phyloP scores from a whole-genome alignment of 345 rosid species.

The Litchi chinensis region DNA sequence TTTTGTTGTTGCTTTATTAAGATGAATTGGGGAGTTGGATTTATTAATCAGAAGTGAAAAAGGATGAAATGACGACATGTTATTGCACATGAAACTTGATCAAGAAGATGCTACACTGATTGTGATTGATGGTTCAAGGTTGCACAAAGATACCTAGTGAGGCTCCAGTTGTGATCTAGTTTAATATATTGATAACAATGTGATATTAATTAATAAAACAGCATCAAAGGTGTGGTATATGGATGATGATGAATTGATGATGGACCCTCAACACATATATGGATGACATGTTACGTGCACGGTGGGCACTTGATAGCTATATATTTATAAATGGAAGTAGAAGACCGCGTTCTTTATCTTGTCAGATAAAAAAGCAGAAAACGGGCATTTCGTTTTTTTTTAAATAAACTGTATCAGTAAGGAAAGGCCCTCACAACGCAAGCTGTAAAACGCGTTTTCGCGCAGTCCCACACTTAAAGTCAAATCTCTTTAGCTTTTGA shows the following conservation, averaged over 20 bases:
- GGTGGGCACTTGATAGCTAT: too few relatives aligned
- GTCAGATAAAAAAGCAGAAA: too few relatives aligned
- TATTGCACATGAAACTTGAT: neutral
- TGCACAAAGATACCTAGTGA: neutral
- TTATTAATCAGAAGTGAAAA: too few relatives aligned
- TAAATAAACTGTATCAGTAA: too few relatives aligned
- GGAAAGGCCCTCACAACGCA: neutral
- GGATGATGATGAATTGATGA: neutral
- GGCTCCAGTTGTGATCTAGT: neutral
- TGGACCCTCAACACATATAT: neutral
- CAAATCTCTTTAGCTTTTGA: slow-evolving; percentile 13
- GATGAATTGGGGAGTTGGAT: neutral
- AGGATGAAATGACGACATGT: neutral
- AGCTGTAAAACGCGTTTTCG: slow-evolving; percentile 34
- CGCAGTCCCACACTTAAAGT: neutral
- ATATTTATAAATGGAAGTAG: neutral
- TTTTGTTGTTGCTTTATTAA: neutral
- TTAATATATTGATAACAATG: neutral
- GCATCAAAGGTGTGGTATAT: neutral
- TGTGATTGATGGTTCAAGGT: too few relatives aligned
- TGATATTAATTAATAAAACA: neutral
- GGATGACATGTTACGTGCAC: too few relatives aligned
- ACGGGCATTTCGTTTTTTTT: too few relatives aligned
- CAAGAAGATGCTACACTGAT: neutral
- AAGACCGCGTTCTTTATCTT: neutral